Conservation (phyloP, 1,284 basidiomycete species). For the Bothia castanella region DNA sequence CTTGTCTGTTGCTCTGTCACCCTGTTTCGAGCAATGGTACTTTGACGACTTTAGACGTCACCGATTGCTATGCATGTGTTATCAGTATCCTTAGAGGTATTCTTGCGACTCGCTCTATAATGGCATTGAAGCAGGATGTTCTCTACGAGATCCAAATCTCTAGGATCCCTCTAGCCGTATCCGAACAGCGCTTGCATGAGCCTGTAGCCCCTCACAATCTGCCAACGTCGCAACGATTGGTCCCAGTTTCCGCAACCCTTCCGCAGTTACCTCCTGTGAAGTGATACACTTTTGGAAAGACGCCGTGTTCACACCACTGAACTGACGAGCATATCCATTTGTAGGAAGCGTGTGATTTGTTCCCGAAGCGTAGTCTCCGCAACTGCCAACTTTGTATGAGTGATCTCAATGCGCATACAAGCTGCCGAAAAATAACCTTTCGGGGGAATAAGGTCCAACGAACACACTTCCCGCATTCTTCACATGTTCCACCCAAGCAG, state of each 20-base stretch:
- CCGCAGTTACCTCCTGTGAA: constrained; percentile 83
- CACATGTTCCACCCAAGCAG: constrained; percentile 60
- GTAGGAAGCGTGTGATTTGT: constrained; percentile 98
- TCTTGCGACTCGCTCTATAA: constrained; percentile 2
- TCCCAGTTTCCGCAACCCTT: constrained; percentile 78
- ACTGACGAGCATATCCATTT: constrained; percentile 95
- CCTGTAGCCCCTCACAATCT: constrained; percentile 92
- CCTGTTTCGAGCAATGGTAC: constrained; percentile 17
- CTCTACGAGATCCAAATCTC: background rate
- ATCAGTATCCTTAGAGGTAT: constrained; percentile 17
- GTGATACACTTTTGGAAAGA: constrained; percentile 99
- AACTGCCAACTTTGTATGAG: constrained; percentile 46
- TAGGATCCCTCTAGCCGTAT: constrained; percentile 48
- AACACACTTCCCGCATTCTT: constrained; percentile 96
- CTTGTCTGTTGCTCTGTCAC: constrained; percentile 12
- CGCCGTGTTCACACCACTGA: constrained; percentile 94
- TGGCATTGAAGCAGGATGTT: background rate
- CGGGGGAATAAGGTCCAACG: constrained; percentile 90
- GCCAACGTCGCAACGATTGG: constrained; percentile 90
- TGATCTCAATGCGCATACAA: background rate
- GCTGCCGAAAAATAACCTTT: constrained; percentile 62
- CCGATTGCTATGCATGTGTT: constrained; percentile 11
- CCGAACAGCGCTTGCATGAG: constrained; percentile 87
- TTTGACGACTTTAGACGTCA: constrained; percentile 22
- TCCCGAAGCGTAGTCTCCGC: constrained; percentile 97